These are phyloP conservation scores for Osmanthus fragrans DNA, from an alignment of 257 asterid species.

Conservation along the genomic window DNA sequence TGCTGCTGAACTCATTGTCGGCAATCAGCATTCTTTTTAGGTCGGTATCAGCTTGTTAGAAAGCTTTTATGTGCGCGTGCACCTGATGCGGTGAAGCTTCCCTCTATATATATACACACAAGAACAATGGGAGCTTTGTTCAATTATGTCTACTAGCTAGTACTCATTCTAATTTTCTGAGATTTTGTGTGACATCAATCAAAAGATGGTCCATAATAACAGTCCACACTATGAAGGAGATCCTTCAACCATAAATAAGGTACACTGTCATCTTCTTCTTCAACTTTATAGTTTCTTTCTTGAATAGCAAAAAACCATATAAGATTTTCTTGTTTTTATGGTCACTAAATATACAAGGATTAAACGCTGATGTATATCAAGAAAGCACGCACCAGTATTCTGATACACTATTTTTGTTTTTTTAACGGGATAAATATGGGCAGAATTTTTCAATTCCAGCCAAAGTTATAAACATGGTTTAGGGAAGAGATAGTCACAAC, in stretches of 20 bases:
- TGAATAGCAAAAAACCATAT: no score
- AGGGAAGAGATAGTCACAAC: slow-evolving; percentile 53
- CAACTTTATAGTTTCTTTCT: no score
- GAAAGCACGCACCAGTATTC: no score
- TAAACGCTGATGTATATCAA: background rate
- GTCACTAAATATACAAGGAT: background rate
- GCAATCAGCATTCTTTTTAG: no score
- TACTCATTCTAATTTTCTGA: no score
- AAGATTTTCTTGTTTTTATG: background rate
- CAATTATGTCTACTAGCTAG: no score
- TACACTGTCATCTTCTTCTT: background rate
- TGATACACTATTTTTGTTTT: background rate
- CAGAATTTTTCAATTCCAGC: slow-evolving; percentile 18
- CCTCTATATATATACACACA: no score
- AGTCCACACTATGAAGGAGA: slow-evolving; percentile 42
- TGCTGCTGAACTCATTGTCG: no score
- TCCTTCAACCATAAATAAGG: slow-evolving; percentile 14
- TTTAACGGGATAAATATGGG: slow-evolving; percentile 17
- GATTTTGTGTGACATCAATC: background rate
- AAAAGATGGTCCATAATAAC: slow-evolving; percentile 27
- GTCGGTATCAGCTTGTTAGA: no score
- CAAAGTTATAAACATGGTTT: slow-evolving; percentile 47
- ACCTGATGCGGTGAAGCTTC: no score
- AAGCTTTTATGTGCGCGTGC: no score
- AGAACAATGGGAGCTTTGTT: no score